These are phyloP conservation scores for Pseudogymnoascus sp. DNA, from an alignment of 2,329 filamentous ascomycete genomes.

Conservation along the genomic window DNA sequence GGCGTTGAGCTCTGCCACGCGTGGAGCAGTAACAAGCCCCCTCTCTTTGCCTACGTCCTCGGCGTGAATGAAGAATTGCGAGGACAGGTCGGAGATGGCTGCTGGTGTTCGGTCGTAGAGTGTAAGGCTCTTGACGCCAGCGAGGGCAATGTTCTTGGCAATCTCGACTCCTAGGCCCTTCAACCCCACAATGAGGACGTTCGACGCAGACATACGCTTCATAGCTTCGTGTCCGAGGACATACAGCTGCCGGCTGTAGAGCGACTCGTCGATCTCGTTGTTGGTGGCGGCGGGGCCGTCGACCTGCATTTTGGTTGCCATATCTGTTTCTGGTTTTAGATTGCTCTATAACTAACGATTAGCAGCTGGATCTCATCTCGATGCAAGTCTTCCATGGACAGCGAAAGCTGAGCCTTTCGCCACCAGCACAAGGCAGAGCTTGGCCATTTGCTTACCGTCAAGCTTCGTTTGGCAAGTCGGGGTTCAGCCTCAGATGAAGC, in stretches of 20 bases:
- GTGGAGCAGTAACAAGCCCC: conserved; percentile 76
- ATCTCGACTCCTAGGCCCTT: conserved; percentile 96
- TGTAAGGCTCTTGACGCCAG: conserved; percentile 94
- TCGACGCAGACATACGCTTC: conserved; percentile 97
- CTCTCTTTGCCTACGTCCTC: conserved; percentile 88
- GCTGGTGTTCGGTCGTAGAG: conserved; percentile 84
- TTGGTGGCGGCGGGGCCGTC: conserved; percentile 47
- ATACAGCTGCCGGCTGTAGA: conserved; percentile 68
- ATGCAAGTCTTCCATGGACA: background rate
- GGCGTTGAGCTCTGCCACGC: conserved; percentile 88
- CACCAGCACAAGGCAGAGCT: background rate
- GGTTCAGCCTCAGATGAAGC: conserved; percentile 5
- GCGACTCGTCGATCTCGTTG: conserved; percentile 63
- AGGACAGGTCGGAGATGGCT: conserved; percentile 80
- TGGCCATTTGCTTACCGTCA: background rate
- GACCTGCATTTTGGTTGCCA: conserved; percentile 58
- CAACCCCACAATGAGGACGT: conserved; percentile 83
- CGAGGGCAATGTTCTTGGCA: conserved; percentile 96
- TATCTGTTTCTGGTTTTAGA: conserved; percentile 31
- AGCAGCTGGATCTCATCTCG: background rate
- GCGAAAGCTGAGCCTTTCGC: background rate
- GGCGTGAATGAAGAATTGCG: conserved; percentile 90
- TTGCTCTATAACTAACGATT: background rate
- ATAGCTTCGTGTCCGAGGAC: conserved; percentile 74
- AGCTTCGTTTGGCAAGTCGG: conserved; percentile 5